Base-by-base conservation (phyloP, 352 stramenopile genomes). In the Globisporangium nodosum region DNA sequence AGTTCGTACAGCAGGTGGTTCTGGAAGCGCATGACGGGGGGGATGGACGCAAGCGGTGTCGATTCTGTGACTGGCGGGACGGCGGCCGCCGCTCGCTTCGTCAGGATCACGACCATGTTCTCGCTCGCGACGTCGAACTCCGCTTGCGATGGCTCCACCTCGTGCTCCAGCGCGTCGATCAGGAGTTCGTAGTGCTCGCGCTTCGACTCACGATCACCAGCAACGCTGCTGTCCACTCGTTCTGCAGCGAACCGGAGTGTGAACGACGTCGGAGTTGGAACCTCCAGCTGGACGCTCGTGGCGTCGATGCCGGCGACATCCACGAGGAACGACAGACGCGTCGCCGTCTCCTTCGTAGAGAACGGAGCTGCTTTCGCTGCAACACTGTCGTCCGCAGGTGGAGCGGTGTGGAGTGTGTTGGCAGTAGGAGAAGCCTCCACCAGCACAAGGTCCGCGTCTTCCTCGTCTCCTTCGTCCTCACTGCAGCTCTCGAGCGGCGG, bases 1-100 rank as follows among this genome's bases (percentile, higher is more conserved):
- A 89, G 60, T 54, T 91, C 73, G 56, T 88, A 88, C 1, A 91
- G 63, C 24, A 91, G 60, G 30, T 91, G 67, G 60, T 91, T 91
- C 63, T 88, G 78, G 60, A 88, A 88, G 30, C 70, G 71, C 37
- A 76, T 65, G 33, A 74, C 64, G 1, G 59, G 48, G 6, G 64
- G 51, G 30, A 67, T 49, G n/a, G 52, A 37, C 24, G 15, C 55
- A 37, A 37, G 35, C 12, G 35, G 8, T 0, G 11, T 13, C 35
- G 35, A 15, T 8, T 27, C 43, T 30, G 18, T 6, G 12, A 8
- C 42, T 48, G 16, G 7, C 6, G n/a, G 5, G 52, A 33, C 30
- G 63, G 50, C 8, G 50, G 9, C 30, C 61, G 42, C n/a, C 58
- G 31, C 21, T 58, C 85, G 84, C 48, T 80, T 71, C 5, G 15